Conservation (phyloP, 1,284 basidiomycete genomes). For the Cryptococcus sp. region DNA sequence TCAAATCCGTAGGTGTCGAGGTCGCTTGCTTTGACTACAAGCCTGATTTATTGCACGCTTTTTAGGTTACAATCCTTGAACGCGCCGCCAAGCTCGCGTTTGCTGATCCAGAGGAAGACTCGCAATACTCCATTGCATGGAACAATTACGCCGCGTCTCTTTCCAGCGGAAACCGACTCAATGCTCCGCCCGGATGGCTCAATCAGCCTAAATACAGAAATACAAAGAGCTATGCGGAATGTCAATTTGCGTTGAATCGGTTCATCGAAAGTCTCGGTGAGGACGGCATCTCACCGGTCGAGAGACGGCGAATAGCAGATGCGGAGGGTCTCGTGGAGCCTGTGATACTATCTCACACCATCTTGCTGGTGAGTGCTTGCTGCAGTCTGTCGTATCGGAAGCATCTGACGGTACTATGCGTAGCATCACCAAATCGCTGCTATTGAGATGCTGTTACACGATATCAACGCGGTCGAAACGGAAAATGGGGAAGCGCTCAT, state of each 20-base stretch:
- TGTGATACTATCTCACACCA: constrained; percentile 28
- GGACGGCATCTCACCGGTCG: constrained; percentile 42
- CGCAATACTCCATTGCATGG: constrained; percentile 39
- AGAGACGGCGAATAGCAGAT: constrained; percentile 31
- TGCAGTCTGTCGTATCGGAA: neutral
- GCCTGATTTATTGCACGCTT: neutral
- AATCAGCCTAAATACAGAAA: constrained; percentile 46
- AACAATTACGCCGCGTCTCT: constrained; percentile 23
- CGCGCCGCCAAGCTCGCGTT: constrained; percentile 43
- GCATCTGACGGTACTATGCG: neutral
- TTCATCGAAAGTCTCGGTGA: constrained; percentile 29
- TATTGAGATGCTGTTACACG: constrained; percentile 41
- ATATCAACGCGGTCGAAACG: constrained; percentile 43
- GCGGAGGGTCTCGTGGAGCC: constrained; percentile 33
- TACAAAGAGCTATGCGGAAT: constrained; percentile 37
- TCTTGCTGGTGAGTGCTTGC: constrained; percentile 32
- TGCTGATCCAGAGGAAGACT: constrained; percentile 36
- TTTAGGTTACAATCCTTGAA: constrained; percentile 37
- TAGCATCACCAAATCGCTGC: constrained; percentile 45
- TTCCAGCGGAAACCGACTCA: neutral
- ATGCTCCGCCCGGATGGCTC: constrained; percentile 33
- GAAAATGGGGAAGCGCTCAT: constrained; percentile 42
- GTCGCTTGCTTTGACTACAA: neutral
- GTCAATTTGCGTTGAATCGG: constrained; percentile 33
- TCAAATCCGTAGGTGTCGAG: constrained; percentile 28